A percentile compares a stretch with the other conserved stretches of the same genome.
Evolutionary conservation across 495 filamentous ascomycete genomes (phyloP).

Genomic region (Parachaetomium inaequale): DNA sequence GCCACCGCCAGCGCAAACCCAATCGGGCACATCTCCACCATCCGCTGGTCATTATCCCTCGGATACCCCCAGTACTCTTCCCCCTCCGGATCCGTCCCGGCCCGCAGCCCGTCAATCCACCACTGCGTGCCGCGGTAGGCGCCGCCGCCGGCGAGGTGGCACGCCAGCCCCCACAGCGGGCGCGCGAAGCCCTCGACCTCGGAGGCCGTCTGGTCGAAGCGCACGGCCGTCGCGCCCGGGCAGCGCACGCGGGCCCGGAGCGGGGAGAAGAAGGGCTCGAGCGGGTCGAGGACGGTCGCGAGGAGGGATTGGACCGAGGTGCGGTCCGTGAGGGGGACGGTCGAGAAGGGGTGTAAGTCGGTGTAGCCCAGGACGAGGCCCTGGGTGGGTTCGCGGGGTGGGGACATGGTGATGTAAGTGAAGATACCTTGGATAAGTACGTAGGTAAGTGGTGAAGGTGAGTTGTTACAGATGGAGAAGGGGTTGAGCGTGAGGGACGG

Average conservation of each 20-base stretch:
- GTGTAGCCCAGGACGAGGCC: slow-evolving; percentile 51
- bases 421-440: not conserved
- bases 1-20: slow-evolving; percentile 61
- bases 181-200: slow-evolving; percentile 73
- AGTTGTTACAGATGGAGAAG: not conserved
- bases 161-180: slow-evolving; percentile 70
- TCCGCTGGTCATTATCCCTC: slow-evolving; percentile 71
- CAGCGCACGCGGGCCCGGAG: slow-evolving; percentile 54
- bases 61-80: slow-evolving; percentile 72
- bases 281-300: slow-evolving; percentile 57
- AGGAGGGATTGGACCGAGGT: slow-evolving; percentile 57
- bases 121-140: slow-evolving; percentile 57
- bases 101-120: slow-evolving; percentile 64
- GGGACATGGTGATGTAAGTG: not conserved
- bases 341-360: slow-evolving; percentile 48
- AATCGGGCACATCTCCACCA: slow-evolving; percentile 80
- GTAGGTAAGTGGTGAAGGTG: too few relatives aligned
- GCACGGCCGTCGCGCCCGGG: slow-evolving; percentile 61
- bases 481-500: too few relatives aligned
- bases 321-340: slow-evolving; percentile 45
- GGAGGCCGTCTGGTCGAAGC: slow-evolving; percentile 71
- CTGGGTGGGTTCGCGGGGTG: slow-evolving; percentile 22
- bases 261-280: slow-evolving; percentile 62
- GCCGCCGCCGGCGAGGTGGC: slow-evolving; percentile 61
- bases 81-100: slow-evolving; percentile 62